Percentiles rank a stretch among this genome's conserved stretches.
Evolutionary conservation across 306 rosid species (phyloP).

Genomic region (Cucumis cinereus): DNA sequence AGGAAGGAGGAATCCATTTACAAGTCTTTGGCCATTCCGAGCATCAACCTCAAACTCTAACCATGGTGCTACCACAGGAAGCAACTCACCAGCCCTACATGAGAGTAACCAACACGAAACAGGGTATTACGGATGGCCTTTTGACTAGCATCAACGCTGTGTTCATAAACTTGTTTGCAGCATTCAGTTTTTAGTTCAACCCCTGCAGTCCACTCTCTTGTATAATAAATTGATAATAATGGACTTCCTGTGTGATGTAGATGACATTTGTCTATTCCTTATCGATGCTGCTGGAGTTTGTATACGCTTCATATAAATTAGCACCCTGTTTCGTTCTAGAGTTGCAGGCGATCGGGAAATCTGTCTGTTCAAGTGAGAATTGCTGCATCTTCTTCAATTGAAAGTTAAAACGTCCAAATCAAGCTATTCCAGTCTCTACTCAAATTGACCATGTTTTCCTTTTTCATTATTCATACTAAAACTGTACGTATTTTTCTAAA

Average conservation of each 20-base stretch:
- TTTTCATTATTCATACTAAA: background rate
- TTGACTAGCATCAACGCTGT: background rate
- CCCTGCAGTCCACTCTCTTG: background rate
- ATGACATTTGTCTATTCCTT: background rate
- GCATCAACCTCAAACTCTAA: constrained; percentile 4
- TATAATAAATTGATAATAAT: background rate
- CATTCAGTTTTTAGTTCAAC: background rate
- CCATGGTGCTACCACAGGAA: background rate
- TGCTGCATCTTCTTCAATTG: background rate
- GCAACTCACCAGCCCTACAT: constrained; percentile 1
- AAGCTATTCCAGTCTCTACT: background rate
- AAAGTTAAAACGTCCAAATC: background rate
- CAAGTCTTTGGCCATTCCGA: constrained; percentile 13
- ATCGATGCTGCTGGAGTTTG: background rate
- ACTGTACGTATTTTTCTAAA: background rate
- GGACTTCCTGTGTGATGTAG: constrained; percentile 6
- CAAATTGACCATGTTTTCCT: background rate
- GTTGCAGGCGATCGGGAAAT: background rate
- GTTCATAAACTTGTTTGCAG: background rate
- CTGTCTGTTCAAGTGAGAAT: background rate
- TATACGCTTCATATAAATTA: background rate
- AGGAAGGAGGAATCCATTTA: constrained; percentile 12
- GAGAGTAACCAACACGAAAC: constrained; percentile 6
- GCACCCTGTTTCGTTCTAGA: background rate
- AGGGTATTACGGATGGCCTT: constrained; percentile 13